Evolutionary conservation across 176 grass and related monocot species (phyloP).

Genomic region (Musa schizocarpa): DNA sequence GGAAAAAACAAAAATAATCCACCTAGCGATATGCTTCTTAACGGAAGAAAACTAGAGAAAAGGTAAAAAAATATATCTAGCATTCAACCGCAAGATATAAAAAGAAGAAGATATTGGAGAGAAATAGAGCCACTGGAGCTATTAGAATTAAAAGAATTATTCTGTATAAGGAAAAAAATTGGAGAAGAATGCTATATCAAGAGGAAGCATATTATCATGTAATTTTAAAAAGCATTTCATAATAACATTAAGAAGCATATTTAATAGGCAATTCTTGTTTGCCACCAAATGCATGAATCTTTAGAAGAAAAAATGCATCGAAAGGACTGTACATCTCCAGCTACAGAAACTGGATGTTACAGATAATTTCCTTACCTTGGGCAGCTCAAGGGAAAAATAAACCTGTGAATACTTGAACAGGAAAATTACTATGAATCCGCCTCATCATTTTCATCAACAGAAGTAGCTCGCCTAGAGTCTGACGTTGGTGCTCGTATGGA

Average conservation of each 20-base stretch:
- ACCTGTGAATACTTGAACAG: background rate
- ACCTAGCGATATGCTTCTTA: too few relatives aligned
- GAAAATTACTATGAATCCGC: conserved; percentile 30
- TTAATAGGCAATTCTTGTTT: conserved; percentile 15
- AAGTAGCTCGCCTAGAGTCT: conserved; percentile 43
- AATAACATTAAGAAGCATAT: background rate
- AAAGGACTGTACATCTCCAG: conserved; percentile 4
- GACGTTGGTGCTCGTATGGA: conserved; percentile 30
- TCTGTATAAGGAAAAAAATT: too few relatives aligned
- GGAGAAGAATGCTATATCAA: background rate
- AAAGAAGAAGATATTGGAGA: too few relatives aligned
- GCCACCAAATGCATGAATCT: conserved; percentile 11
- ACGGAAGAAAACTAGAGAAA: too few relatives aligned
- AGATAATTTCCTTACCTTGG: background rate
- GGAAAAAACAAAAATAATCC: too few relatives aligned
- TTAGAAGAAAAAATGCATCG: background rate
- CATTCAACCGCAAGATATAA: too few relatives aligned
- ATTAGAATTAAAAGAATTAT: too few relatives aligned
- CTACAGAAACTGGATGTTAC: background rate
- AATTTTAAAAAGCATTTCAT: background rate
- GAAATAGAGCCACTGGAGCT: too few relatives aligned
- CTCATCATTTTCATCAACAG: conserved; percentile 53
- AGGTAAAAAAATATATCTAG: too few relatives aligned
- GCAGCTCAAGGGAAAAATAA: background rate
- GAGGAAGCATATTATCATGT: background rate